Evolutionary conservation across 805 yeast genomes (phyloP).

Genomic region (Pichia rugopelliculosa): DNA sequence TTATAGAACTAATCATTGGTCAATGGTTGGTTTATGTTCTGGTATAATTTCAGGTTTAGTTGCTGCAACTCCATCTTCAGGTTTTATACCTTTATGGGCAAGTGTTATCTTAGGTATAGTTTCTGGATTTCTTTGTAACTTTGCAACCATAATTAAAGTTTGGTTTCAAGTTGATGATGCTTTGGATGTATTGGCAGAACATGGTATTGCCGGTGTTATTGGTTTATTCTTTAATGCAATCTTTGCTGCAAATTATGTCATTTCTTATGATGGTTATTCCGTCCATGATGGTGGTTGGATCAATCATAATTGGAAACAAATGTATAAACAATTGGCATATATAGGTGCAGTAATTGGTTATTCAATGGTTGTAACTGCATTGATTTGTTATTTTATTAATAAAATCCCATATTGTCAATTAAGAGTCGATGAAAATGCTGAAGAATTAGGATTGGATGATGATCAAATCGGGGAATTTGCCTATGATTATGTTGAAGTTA

Average conservation of each 20-base stretch:
- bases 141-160: conserved; percentile 81
- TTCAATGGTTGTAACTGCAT: conserved; percentile 64
- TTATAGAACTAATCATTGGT: conserved; percentile 84
- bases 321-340: conserved; percentile 85
- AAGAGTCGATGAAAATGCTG: conserved; percentile 78
- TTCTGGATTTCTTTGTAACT: conserved; percentile 81
- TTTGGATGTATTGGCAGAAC: conserved; percentile 95
- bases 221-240: conserved; percentile 86
- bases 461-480: conserved; percentile 98
- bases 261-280: conserved; percentile 84
- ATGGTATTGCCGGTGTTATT: conserved; percentile 91
- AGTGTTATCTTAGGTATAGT: conserved; percentile 77
- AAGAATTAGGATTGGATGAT: conserved; percentile 86
- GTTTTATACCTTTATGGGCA: conserved; percentile 86
- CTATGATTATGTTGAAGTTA: conserved; percentile 94
- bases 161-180: conserved; percentile 82
- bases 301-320: conserved; percentile 81
- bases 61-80: conserved; percentile 95
- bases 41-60: conserved; percentile 94
- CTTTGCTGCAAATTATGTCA: conserved; percentile 80
- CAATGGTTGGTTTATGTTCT: conserved; percentile 90
- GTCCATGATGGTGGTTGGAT: conserved; percentile 90
- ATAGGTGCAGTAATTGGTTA: conserved; percentile 70
- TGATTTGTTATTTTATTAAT: conserved; percentile 67
- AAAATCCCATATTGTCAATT: conserved; percentile 75